Evolutionary conservation across 1,139 yeast species (phyloP).

Genomic region (Magnusiomyces suaveolens): DNA sequence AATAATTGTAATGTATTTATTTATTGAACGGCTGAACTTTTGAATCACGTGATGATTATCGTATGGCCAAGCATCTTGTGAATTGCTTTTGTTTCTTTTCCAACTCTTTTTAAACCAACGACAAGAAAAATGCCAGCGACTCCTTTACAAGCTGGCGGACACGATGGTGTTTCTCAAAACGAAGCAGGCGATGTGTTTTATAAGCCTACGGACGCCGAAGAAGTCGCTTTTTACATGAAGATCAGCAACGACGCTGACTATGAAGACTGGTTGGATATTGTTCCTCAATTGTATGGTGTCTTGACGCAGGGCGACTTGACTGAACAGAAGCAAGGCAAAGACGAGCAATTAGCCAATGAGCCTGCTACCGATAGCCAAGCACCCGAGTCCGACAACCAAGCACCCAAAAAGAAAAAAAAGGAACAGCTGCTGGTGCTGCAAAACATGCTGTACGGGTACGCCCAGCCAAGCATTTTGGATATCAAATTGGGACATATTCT

Average conservation of each 20-base stretch:
- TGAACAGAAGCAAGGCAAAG: background rate
- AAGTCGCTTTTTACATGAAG: slow-evolving; percentile 57
- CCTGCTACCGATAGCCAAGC: slow-evolving; percentile 8
- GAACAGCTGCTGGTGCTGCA: slow-evolving; percentile 13
- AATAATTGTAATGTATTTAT: too few species aligned
- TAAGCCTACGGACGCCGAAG: slow-evolving; percentile 56
- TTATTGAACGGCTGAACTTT: too few species aligned
- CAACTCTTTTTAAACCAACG: too few species aligned
- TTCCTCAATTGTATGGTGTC: slow-evolving; percentile 37
- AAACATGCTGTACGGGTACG: slow-evolving; percentile 37
- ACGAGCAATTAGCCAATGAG: slow-evolving; percentile 4
- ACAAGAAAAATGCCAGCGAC: background rate
- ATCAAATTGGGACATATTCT: slow-evolving; percentile 68
- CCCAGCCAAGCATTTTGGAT: slow-evolving; percentile 65
- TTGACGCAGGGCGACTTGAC: slow-evolving; percentile 20
- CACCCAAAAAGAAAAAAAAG: slow-evolving; percentile 10
- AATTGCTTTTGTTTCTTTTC: too few species aligned
- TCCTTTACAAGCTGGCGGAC: slow-evolving; percentile 71
- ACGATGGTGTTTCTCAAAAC: slow-evolving; percentile 63
- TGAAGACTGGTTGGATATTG: slow-evolving; percentile 23
- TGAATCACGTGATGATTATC: too few species aligned
- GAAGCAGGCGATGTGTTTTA: slow-evolving; percentile 57
- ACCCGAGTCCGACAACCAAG: slow-evolving; percentile 15
- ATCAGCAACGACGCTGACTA: slow-evolving; percentile 16
- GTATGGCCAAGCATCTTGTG: too few species aligned